These are phyloP conservation scores for Calvatia gigantea DNA, from an alignment of 768 basidiomycete genomes.

Conservation along the genomic window DNA sequence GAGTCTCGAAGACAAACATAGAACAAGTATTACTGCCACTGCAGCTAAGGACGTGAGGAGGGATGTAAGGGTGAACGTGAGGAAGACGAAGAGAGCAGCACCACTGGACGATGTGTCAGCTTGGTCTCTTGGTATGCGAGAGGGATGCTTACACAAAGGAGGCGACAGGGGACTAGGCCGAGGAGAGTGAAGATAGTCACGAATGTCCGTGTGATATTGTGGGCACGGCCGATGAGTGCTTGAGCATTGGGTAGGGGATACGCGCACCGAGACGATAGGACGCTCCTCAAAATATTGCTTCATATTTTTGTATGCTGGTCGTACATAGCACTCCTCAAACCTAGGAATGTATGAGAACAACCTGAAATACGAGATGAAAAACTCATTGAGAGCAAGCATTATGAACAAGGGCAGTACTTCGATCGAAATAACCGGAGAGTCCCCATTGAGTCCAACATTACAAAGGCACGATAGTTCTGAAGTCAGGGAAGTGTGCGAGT, in stretches of 20 bases:
- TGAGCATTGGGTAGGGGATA: not conserved
- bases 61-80: not conserved
- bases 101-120: slow-evolving; percentile 1
- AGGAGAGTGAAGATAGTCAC: slow-evolving; percentile 9
- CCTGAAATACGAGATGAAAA: not conserved
- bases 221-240: not conserved
- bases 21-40: not conserved
- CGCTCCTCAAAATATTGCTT: slow-evolving; percentile 2
- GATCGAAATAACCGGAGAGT: not conserved
- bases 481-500: not conserved
- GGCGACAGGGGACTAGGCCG: slow-evolving; percentile 5
- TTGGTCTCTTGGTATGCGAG: not conserved
- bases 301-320: slow-evolving; percentile 8
- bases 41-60: not conserved
- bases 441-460: not conserved
- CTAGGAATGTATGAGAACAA: not conserved
- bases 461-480: not conserved
- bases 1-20: not conserved
- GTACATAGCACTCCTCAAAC: slow-evolving; percentile 6
- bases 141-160: not conserved
- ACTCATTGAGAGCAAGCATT: not conserved
- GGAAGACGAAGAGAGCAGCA: not conserved
- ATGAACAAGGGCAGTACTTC: slow-evolving; percentile 2
- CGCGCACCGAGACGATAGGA: slow-evolving; percentile 6
- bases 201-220: slow-evolving; percentile 1